phyloP scores from a whole-genome alignment of 169 alveolate species.

The Plasmodium sp. region DNA sequence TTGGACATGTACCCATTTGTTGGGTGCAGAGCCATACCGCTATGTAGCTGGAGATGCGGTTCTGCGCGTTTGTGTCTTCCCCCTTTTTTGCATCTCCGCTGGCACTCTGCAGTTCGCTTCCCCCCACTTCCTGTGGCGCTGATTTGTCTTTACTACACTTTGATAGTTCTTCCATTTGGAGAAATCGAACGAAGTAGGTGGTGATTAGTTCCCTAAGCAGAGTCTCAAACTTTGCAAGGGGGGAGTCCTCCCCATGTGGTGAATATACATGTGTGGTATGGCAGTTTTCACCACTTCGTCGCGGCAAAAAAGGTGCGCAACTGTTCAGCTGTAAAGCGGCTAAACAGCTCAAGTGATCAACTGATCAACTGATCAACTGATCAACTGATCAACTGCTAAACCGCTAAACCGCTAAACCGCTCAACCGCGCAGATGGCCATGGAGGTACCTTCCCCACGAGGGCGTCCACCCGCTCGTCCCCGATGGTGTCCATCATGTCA shows the following conservation, averaged over 20 bases:
- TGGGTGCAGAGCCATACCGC: not conserved
- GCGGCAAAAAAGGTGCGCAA: not conserved
- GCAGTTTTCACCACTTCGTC: not conserved
- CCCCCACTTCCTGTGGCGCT: not conserved
- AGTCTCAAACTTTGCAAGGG: slow-evolving; percentile 15
- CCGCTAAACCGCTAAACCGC: too few species aligned
- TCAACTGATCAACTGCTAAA: not conserved
- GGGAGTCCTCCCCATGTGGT: not conserved
- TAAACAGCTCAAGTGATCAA: too few species aligned
- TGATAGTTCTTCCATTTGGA: slow-evolving; percentile 11
- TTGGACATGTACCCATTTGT: not conserved
- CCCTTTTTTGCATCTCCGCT: not conserved
- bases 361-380: not conserved
- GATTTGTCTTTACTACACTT: not conserved
- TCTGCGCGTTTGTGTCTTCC: not conserved
- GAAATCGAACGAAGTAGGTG: slow-evolving; percentile 39
- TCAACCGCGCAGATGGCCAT: not conserved
- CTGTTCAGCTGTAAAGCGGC: too few species aligned
- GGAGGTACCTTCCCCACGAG: slow-evolving; percentile 18
- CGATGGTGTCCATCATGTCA: slow-evolving; percentile 26
- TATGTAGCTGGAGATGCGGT: slow-evolving; percentile 42
- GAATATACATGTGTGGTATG: not conserved
- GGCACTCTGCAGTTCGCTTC: not conserved
- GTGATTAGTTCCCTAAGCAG: slow-evolving; percentile 55
- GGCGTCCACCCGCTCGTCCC: slow-evolving; percentile 12